Evolutionary conservation across 1,284 basidiomycete species (phyloP).

Genomic region (Anthracocystis walkeri): DNA sequence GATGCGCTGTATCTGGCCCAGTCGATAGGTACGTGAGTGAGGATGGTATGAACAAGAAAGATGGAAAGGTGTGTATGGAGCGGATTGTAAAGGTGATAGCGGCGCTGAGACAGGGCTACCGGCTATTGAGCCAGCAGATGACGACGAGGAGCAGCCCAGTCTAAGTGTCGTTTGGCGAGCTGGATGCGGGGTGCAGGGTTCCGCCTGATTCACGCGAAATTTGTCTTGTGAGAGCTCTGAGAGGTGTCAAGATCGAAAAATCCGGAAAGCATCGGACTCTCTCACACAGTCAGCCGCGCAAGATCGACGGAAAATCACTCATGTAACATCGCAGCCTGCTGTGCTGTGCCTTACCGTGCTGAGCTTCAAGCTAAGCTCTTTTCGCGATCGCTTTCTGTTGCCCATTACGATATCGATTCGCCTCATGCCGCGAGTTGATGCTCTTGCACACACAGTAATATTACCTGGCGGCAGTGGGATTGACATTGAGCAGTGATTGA

Average conservation of each 20-base stretch:
- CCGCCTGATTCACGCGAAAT: slow-evolving; percentile 13
- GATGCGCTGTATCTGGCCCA: not conserved
- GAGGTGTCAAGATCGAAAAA: slow-evolving; percentile 7
- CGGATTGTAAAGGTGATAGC: not conserved
- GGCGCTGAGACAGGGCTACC: slow-evolving; percentile 1
- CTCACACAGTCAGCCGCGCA: not conserved
- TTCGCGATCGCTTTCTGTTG: too few relatives aligned
- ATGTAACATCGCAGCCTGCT: not conserved
- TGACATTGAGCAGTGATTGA: not conserved
- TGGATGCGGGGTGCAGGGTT: slow-evolving; percentile 27
- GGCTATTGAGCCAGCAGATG: slow-evolving; percentile 12
- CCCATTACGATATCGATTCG: too few relatives aligned
- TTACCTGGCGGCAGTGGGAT: not conserved
- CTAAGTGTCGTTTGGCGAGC: slow-evolving; percentile 10
- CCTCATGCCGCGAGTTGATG: too few relatives aligned
- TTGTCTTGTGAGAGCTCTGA: slow-evolving; percentile 36
- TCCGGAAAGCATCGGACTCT: slow-evolving; percentile 16
- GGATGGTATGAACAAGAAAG: slow-evolving; percentile 1
- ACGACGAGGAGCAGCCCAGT: slow-evolving; percentile 10
- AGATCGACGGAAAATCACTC: not conserved
- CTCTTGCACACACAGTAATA: not conserved
- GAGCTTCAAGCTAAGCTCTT: too few relatives aligned
- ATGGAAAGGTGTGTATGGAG: slow-evolving; percentile 6
- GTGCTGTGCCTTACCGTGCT: slow-evolving; percentile 1
- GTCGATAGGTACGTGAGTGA: not conserved